Evolutionary conservation across 2,329 filamentous ascomycete species (phyloP).

Genomic region (Aspergillus glaucus): DNA sequence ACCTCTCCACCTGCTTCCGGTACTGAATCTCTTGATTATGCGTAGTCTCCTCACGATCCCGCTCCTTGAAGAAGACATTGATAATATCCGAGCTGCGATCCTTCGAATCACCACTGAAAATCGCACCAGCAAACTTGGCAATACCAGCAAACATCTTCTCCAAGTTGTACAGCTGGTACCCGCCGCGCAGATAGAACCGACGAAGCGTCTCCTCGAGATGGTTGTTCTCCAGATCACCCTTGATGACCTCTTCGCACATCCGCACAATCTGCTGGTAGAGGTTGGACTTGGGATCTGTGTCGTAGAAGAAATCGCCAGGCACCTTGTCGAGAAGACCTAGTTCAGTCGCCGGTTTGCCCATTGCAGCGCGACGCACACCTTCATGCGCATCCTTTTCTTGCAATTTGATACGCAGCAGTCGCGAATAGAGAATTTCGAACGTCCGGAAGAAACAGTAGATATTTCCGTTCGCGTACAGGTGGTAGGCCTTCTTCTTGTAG

Average conservation of each 20-base stretch:
- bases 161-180: constrained; percentile 90
- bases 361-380: constrained; percentile 66
- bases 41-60: constrained; percentile 76
- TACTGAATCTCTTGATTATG: constrained; percentile 85
- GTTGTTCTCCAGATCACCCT: constrained; percentile 71
- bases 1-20: constrained; percentile 85
- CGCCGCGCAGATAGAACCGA: constrained; percentile 82
- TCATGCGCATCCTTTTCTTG: constrained; percentile 66
- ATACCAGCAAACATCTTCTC: constrained; percentile 80
- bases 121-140: constrained; percentile 71
- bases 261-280: constrained; percentile 82
- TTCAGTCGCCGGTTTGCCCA: constrained; percentile 72
- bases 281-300: constrained; percentile 57
- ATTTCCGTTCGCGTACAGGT: constrained; percentile 84
- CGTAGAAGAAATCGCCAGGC: constrained; percentile 66
- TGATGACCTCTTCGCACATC: constrained; percentile 80
- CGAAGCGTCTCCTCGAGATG: constrained; percentile 86
- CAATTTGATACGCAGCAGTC: constrained; percentile 76
- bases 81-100: constrained; percentile 92
- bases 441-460: constrained; percentile 94
- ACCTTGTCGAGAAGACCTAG: constrained; percentile 78
- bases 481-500: constrained; percentile 74
- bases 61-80: constrained; percentile 75
- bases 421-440: constrained; percentile 83
- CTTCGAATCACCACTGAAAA: constrained; percentile 78